These are phyloP conservation scores for Venustampulla echinocandica DNA, from an alignment of 495 filamentous ascomycete genomes.

Conservation along the genomic window DNA sequence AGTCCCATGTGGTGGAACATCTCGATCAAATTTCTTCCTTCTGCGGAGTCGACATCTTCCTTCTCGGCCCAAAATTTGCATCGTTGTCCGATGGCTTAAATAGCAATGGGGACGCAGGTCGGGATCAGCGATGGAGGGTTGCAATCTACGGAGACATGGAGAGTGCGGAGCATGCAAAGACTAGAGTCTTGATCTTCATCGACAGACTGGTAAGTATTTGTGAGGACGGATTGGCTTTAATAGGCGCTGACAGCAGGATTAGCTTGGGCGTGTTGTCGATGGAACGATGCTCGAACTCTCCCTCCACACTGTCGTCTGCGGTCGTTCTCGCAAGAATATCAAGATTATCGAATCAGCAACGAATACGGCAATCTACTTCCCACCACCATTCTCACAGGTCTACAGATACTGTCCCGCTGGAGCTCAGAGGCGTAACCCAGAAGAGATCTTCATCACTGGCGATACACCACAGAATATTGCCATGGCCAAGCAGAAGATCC, in stretches of 20 bases:
- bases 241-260: slow-evolving; percentile 14
- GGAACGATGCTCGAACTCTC: slow-evolving; percentile 74
- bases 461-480: slow-evolving; percentile 70
- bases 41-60: slow-evolving; percentile 92
- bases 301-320: slow-evolving; percentile 82
- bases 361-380: slow-evolving; percentile 94
- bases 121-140: slow-evolving; percentile 77
- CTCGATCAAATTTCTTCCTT: slow-evolving; percentile 73
- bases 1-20: slow-evolving; percentile 62
- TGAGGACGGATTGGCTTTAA: neutral
- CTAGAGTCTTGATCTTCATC: slow-evolving; percentile 89
- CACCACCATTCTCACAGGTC: slow-evolving; percentile 80
- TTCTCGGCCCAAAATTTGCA: slow-evolving; percentile 70
- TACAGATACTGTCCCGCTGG: slow-evolving; percentile 80
- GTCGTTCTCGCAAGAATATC: slow-evolving; percentile 88
- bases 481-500: slow-evolving; percentile 79
- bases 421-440: slow-evolving; percentile 67
- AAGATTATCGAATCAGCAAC: slow-evolving; percentile 92
- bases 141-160: slow-evolving; percentile 93
- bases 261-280: slow-evolving; percentile 84
- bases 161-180: slow-evolving; percentile 94
- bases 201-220: slow-evolving; percentile 74
- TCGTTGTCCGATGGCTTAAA: slow-evolving; percentile 49
- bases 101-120: slow-evolving; percentile 51
- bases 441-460: slow-evolving; percentile 90